Evolutionary conservation across 345 rosid species (phyloP).

Genomic region (Lumnitzera littorea): DNA sequence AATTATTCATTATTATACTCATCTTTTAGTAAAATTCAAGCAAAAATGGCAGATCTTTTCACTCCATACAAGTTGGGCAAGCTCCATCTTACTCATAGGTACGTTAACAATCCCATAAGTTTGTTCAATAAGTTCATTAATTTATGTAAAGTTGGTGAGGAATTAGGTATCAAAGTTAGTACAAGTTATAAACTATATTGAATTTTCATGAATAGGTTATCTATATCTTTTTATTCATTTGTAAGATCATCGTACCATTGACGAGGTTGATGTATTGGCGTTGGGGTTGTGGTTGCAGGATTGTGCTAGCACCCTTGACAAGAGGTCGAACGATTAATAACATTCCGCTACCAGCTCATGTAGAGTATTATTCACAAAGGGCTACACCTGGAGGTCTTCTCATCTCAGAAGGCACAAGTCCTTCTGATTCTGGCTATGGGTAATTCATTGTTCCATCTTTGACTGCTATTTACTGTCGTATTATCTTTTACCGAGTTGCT

Average conservation of each 20-base stretch:
- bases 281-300: constrained; percentile 28
- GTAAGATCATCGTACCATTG: background rate
- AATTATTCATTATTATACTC: background rate
- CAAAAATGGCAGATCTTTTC: constrained; percentile 29
- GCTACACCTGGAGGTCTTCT: constrained; percentile 75
- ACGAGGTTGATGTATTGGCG: background rate
- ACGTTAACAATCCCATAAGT: background rate
- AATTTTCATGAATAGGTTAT: too few relatives aligned
- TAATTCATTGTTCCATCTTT: constrained; percentile 9
- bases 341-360: constrained; percentile 56
- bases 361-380: constrained; percentile 75
- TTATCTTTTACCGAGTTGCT: too few relatives aligned
- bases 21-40: too few relatives aligned
- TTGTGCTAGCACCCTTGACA: constrained; percentile 87
- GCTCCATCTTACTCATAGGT: constrained; percentile 72
- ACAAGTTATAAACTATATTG: too few relatives aligned
- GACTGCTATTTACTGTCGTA: background rate
- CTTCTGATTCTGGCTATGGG: constrained; percentile 66
- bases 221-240: background rate
- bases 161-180: too few relatives aligned
- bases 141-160: too few relatives aligned
- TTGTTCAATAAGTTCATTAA: too few relatives aligned
- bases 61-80: constrained; percentile 61
- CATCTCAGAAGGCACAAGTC: constrained; percentile 69
- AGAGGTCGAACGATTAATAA: constrained; percentile 81